These are phyloP conservation scores for Talaromyces albobiverticillius DNA, from an alignment of 2,329 filamentous ascomycete genomes.

Conservation along the genomic window DNA sequence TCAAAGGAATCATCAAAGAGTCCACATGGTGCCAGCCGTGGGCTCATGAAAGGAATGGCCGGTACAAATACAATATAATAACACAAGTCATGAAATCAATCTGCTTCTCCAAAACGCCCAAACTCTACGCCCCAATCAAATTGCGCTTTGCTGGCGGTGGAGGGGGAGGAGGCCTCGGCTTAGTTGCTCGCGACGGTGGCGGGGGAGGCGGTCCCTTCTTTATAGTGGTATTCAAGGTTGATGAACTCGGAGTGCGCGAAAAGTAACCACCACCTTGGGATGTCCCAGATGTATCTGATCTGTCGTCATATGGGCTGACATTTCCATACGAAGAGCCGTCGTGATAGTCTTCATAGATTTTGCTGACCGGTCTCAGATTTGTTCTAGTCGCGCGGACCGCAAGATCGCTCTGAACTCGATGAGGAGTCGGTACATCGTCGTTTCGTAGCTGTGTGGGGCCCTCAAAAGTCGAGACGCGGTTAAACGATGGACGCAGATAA, in stretches of 20 bases:
- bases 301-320: slow-evolving; percentile 47
- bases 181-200: slow-evolving; percentile 61
- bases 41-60: background rate
- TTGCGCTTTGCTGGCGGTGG: slow-evolving; percentile 63
- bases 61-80: background rate
- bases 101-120: slow-evolving; percentile 14
- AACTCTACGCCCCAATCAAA: slow-evolving; percentile 26
- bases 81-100: background rate
- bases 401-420: slow-evolving; percentile 53
- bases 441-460: slow-evolving; percentile 52
- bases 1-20: background rate
- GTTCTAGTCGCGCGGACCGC: slow-evolving; percentile 47
- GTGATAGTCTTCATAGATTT: slow-evolving; percentile 44
- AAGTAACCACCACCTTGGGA: slow-evolving; percentile 52
- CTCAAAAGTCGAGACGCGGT: slow-evolving; percentile 59
- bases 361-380: slow-evolving; percentile 43
- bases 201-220: slow-evolving; percentile 61
- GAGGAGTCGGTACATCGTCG: slow-evolving; percentile 52
- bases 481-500: slow-evolving; percentile 46
- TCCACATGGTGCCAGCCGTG: slow-evolving; percentile 8
- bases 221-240: slow-evolving; percentile 31
- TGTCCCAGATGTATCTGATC: slow-evolving; percentile 54
- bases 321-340: slow-evolving; percentile 46
- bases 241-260: slow-evolving; percentile 53
- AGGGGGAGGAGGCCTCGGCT: slow-evolving; percentile 56